A percentile compares a stretch with the other conserved stretches of the same genome.
Conservation (phyloP, 108 stramenopile species). For the Skeletonema potamos region DNA sequence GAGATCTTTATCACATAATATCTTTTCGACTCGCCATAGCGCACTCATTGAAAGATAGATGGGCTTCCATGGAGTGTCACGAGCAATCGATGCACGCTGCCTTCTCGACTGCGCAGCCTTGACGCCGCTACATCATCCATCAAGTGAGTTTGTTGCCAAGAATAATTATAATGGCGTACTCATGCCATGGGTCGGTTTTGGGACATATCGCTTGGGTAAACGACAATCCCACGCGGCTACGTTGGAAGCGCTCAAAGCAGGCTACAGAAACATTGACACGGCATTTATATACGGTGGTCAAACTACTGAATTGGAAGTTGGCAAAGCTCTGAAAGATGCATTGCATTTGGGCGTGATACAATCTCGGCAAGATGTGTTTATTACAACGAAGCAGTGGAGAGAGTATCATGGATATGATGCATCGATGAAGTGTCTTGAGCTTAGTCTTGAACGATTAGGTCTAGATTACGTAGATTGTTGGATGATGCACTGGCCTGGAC, state of each 20-base stretch:
- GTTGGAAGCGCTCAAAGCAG: slow-evolving; percentile 53
- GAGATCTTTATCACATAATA: no score
- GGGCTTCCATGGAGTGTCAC: not conserved
- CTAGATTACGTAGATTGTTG: slow-evolving; percentile 65
- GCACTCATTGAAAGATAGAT: no score
- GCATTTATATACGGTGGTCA: slow-evolving; percentile 82
- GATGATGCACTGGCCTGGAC: slow-evolving; percentile 76
- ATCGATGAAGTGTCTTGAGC: slow-evolving; percentile 58
- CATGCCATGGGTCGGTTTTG: slow-evolving; percentile 74
- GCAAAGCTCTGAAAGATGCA: slow-evolving; percentile 62
- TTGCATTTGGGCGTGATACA: slow-evolving; percentile 36
- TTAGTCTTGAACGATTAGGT: slow-evolving; percentile 60
- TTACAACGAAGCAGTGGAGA: slow-evolving; percentile 84
- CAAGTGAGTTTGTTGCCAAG: not conserved
- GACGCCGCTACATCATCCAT: not conserved
- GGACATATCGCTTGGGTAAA: slow-evolving; percentile 72
- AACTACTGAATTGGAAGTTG: slow-evolving; percentile 69
- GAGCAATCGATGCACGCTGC: not conserved
- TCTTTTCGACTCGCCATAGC: no score
- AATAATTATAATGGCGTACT: not conserved
- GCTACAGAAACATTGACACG: slow-evolving; percentile 74
- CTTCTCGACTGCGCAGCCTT: not conserved
- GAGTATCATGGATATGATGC: slow-evolving; percentile 76
- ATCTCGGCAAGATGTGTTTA: slow-evolving; percentile 48
- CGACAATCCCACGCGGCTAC: slow-evolving; percentile 39